Evolutionary conservation across 2,329 filamentous ascomycete genomes (phyloP), one percentile per base, ranked within the genome.

Genomic region (Ustilaginoidea virens): DNA sequence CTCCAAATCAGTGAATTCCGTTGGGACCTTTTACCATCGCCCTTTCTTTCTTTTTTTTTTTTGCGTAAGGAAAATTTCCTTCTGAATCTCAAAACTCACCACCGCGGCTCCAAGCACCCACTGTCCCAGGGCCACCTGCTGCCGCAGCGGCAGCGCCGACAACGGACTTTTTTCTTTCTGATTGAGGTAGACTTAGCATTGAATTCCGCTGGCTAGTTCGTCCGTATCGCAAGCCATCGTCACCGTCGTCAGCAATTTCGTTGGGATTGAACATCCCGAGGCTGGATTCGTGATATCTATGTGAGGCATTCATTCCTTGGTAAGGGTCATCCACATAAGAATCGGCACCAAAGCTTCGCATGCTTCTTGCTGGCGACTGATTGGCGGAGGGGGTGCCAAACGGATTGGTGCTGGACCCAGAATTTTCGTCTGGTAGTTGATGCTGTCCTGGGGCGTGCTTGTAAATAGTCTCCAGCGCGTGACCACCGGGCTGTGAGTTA

Each of bases 211-310:
- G 45, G 22, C 44, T 48, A 25, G 43, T 46, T 27, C 49, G 53
- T 28, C 51, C 56, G 40, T 68, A 74, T 4, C 68, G 63, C 29
- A 90, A 64, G 2, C 79, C 83, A 47, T 92, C 86, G 44, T 93
- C 86, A 17, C 81, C 83, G 45, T 94, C 86, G 48, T 93, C 86
- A 14, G 69, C 69, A 38, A 93, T 86, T 10, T 76, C 74, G 43
- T 80, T 72, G 3, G 85, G 83, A 47, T 93, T 75, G 34, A 90
- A 66, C 2, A 69, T 57, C 22, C 68, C 67, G 4, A 74, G 52
- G 7, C 57, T 50, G 15, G 63, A 53, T 33, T 64, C 63, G 17
- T 53, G 63, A 52, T 46, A 55, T 22, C 51, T 32, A 4, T 25
- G 20, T 10, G 24, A 30, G 4, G 24, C 7, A 9, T 27, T 13